These are phyloP conservation scores for Sporothrix pseudoabietina DNA, from an alignment of 2,329 filamentous ascomycete genomes.

Conservation along the genomic window DNA sequence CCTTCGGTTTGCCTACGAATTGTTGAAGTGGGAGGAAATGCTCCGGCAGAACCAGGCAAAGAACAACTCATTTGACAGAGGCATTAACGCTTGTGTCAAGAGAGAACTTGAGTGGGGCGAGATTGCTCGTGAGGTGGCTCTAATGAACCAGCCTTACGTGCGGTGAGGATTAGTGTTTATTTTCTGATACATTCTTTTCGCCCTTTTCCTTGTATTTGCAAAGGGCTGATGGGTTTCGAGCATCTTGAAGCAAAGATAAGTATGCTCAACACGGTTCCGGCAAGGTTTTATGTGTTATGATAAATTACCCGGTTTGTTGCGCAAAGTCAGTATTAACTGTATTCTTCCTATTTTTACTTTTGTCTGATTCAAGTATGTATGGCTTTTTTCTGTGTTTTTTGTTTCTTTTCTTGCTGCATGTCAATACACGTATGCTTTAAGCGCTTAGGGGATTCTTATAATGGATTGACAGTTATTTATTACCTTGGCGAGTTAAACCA, in stretches of 20 bases:
- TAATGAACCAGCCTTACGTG: conserved; percentile 94
- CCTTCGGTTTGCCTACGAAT: conserved; percentile 89
- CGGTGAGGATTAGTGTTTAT: conserved; percentile 49
- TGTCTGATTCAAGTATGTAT: neutral
- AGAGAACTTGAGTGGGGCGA: conserved; percentile 91
- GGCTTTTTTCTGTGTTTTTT: neutral
- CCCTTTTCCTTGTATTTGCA: neutral
- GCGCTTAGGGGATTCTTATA: neutral
- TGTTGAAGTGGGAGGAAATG: conserved; percentile 92
- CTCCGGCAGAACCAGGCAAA: conserved; percentile 52
- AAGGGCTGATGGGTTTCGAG: neutral
- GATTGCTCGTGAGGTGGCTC: conserved; percentile 83
- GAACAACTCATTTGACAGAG: too few species aligned
- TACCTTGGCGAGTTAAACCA: neutral
- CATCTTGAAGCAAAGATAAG: neutral
- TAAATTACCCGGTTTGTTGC: neutral
- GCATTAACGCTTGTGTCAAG: conserved; percentile 48
- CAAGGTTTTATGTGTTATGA: neutral
- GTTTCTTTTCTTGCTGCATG: neutral
- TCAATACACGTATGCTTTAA: neutral
- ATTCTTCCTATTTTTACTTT: neutral
- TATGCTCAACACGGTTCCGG: neutral
- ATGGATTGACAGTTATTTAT: neutral
- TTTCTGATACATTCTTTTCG: neutral
- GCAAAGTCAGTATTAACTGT: neutral